A percentile compares a stretch with the other conserved stretches of the same genome.
These are phyloP conservation scores for Annulohypoxylon maeteangense DNA, from an alignment of 495 filamentous ascomycete genomes.

Conservation along the genomic window DNA sequence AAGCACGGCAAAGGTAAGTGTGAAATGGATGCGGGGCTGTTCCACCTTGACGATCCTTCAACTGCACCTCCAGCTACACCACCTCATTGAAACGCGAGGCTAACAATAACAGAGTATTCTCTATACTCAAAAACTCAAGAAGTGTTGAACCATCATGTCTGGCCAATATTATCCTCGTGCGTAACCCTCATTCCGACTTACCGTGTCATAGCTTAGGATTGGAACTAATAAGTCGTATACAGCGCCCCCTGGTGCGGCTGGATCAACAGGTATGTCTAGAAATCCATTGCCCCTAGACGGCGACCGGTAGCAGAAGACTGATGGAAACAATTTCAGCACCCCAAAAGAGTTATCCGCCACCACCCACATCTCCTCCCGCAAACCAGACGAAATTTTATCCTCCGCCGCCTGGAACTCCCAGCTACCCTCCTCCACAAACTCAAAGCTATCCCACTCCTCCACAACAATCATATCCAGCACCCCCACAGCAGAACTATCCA, in stretches of 20 bases:
- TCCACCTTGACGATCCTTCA: constrained; percentile 18
- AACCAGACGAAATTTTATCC: constrained; percentile 60
- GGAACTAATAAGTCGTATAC: constrained; percentile 11
- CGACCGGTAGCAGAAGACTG: constrained; percentile 9
- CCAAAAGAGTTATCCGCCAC: constrained; percentile 53
- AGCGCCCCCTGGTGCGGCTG: constrained; percentile 44
- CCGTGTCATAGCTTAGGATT: constrained; percentile 3
- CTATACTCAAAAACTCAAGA: neutral
- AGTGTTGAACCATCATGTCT: constrained; percentile 35
- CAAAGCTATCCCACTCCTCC: constrained; percentile 49
- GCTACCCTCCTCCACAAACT: constrained; percentile 51
- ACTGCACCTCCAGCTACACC: neutral
- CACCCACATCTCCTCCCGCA: constrained; percentile 53
- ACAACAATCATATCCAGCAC: constrained; percentile 52
- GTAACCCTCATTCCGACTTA: constrained; percentile 4
- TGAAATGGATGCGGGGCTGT: constrained; percentile 22
- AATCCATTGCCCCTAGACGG: neutral
- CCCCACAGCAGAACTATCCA: constrained; percentile 56
- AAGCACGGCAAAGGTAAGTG: constrained; percentile 12
- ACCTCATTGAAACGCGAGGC: neutral
- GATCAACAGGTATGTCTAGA: constrained; percentile 38
- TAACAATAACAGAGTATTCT: neutral
- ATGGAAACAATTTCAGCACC: constrained; percentile 40
- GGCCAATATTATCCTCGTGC: constrained; percentile 45
- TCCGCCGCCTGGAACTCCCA: constrained; percentile 44